These are phyloP conservation scores for Leishmania tarentolae DNA, from an alignment of 208 protist genomes.

Conservation along the genomic window DNA sequence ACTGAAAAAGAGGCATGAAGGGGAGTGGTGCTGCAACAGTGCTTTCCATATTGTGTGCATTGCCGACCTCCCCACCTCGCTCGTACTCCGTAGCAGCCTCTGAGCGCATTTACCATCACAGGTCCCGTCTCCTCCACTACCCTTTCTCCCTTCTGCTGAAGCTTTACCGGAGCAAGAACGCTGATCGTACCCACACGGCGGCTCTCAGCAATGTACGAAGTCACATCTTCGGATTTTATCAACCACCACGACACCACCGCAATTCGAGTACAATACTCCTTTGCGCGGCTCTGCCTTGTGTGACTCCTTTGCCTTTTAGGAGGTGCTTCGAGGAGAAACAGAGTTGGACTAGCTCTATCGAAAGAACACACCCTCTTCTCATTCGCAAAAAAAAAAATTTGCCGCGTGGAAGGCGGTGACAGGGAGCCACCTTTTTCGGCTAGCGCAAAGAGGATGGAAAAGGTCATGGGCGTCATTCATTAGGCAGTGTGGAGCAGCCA, in stretches of 20 bases:
- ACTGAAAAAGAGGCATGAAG: not conserved
- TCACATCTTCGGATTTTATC: not conserved
- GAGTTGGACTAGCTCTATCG: not conserved
- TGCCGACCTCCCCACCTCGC: not conserved
- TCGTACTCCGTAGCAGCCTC: not conserved
- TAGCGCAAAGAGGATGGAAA: conserved; percentile 30
- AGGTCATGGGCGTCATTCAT: conserved; percentile 89
- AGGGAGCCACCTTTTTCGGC: not conserved
- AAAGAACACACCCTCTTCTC: not conserved
- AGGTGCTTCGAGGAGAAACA: not conserved
- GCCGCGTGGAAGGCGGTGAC: not conserved
- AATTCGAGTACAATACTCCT: not conserved
- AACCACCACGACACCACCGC: not conserved
- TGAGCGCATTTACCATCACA: not conserved
- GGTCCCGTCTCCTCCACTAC: not conserved
- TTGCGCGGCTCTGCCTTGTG: not conserved
- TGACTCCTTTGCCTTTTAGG: not conserved
- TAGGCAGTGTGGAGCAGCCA: conserved; percentile 35
- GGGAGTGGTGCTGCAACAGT: not conserved
- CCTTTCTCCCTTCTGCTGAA: not conserved
- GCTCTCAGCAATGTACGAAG: not conserved
- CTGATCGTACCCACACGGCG: not conserved
- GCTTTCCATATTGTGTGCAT: not conserved
- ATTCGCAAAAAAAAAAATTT: not conserved
- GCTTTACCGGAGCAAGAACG: not conserved